Evolutionary conservation across 352 stramenopile species (phyloP), one percentile per base, ranked within the genome.

Genomic region (Peronospora tabacina): DNA sequence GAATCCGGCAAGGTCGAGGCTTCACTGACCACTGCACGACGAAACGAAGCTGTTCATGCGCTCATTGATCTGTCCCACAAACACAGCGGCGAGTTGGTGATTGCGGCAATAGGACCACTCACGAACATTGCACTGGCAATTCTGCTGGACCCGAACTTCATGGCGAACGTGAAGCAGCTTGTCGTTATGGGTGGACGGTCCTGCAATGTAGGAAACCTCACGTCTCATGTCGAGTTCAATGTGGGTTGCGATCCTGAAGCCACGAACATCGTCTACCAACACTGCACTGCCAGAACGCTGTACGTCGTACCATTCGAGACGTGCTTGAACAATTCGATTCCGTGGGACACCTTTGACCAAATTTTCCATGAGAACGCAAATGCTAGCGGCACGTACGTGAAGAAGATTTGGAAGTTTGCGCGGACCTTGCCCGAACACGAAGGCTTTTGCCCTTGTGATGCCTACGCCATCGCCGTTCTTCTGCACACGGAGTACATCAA

Each of bases 41-140:
- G 63, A 42, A 90, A 92, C 41, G 70, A 81, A 36, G 79, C 82
- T 1, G 82, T 86, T 8, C 75, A 83, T 26, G 63, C 67, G 24
- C 66, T 92, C 39, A 69, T 89, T 20, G 61, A 87, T 10, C 44
- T 86, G 42, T 51, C 66, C 10, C 63, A 82, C 49, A 55, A 70
- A 50, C 58, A 86, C 61, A 63, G 60, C 9, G 74, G 74, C 15
- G 71, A 92, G 50, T 63, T 92, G n/a, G 70, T 87, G 26, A 61
- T 92, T n/a, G 58, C 87, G 20, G 73, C 72, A 20, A 57, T 92
- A 19, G 82, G 82, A 1, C 82, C 82, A 38, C 65, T 88, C 20
- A 92, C 82, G 10, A 92, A 92, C 58, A 51, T 92, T 26, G 82
- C 82, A 29, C 61, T 92, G 29, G 82, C 79, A 17, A 79, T 79